A percentile compares a stretch with the other conserved stretches of the same genome.
These are phyloP conservation scores for Mortierella sp. DNA, from an alignment of 371 early-diverging fungal species.

Conservation along the genomic window DNA sequence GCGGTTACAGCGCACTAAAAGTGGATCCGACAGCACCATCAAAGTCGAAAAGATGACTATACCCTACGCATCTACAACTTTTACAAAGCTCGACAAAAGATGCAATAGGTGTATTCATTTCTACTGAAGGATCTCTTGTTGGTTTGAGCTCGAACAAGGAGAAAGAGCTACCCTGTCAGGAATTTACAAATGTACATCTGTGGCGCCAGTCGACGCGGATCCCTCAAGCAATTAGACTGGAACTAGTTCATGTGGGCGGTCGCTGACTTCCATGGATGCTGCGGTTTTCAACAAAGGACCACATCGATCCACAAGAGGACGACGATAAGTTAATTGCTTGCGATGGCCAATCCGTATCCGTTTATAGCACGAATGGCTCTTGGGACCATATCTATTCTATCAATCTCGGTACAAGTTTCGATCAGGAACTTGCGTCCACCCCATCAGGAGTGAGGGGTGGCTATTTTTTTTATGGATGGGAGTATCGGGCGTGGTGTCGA, in stretches of 20 bases:
- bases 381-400: slow-evolving; percentile 10
- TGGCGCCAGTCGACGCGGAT: slow-evolving; percentile 7
- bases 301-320: neutral
- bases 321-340: slow-evolving; percentile 10
- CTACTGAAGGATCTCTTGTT: too few relatives aligned
- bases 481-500: slow-evolving; percentile 4
- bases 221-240: neutral
- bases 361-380: slow-evolving; percentile 1
- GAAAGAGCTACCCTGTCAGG: slow-evolving; percentile 4
- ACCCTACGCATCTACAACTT: too few relatives aligned
- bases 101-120: too few relatives aligned
- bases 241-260: neutral
- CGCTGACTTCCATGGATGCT: slow-evolving; percentile 16
- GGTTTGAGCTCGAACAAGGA: too few relatives aligned
- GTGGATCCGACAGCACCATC: too few relatives aligned
- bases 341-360: neutral
- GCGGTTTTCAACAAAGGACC: slow-evolving; percentile 9
- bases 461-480: slow-evolving; percentile 13
- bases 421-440: neutral
- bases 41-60: too few relatives aligned
- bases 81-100: too few relatives aligned
- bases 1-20: too few relatives aligned
- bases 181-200: slow-evolving; percentile 8
- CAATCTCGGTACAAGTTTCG: neutral
- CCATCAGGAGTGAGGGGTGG: slow-evolving; percentile 6